Conservation (phyloP, 225 moss, liverwort and hornwort genomes). For the Pseudoscleropodium purum region DNA sequence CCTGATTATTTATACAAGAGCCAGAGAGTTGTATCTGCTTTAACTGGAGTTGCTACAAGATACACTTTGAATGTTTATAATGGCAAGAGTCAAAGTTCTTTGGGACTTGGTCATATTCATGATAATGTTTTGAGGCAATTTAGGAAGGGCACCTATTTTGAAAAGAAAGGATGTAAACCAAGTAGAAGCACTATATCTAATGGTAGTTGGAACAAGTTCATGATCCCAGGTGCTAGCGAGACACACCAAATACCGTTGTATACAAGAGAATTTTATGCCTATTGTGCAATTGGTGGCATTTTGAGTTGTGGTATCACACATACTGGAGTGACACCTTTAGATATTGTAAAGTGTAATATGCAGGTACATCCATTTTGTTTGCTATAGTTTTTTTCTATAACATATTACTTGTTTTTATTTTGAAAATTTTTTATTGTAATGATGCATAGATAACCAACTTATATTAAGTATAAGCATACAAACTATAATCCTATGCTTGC, state of each 20-base stretch:
- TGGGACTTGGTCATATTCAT: neutral
- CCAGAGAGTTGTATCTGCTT: neutral
- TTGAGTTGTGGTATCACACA: slow-evolving; percentile 92
- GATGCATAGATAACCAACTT: neutral
- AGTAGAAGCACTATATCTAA: neutral
- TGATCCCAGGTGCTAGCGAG: slow-evolving; percentile 41
- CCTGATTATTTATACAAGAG: slow-evolving; percentile 18
- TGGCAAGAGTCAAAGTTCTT: neutral
- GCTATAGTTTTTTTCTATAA: neutral
- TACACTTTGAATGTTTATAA: neutral
- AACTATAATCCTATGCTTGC: neutral
- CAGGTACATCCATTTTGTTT: slow-evolving; percentile 28
- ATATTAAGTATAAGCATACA: neutral
- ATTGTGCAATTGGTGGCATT: slow-evolving; percentile 64
- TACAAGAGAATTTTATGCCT: slow-evolving; percentile 60
- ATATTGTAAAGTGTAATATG: slow-evolving; percentile 89
- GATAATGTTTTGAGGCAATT: slow-evolving; percentile 15
- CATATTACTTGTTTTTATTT: neutral
- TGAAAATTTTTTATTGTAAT: neutral
- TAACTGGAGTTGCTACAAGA: neutral
- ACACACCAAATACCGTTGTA: slow-evolving; percentile 57
- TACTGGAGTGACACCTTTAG: slow-evolving; percentile 63
- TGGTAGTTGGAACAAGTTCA: slow-evolving; percentile 18
- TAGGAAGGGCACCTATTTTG: slow-evolving; percentile 4
- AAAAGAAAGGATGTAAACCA: neutral